Evolutionary conservation across 495 filamentous ascomycete genomes (phyloP), one percentile per base, ranked within the genome.

Genomic region (Thozetella sp.): DNA sequence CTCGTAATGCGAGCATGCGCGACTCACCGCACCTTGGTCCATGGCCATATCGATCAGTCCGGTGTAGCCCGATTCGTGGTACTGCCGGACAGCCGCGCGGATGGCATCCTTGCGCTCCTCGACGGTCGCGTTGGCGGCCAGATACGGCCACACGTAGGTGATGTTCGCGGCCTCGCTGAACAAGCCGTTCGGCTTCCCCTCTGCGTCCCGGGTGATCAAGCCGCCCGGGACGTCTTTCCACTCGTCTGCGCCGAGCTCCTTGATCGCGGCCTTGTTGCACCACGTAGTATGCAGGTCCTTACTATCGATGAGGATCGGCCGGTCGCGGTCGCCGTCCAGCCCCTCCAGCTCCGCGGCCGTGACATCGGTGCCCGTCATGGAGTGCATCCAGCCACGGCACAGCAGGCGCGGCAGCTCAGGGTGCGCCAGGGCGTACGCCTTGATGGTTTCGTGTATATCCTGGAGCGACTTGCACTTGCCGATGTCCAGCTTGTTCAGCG

Each of bases 31-130:
- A 10, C 73, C 75, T 25, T 88, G 80, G 45, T 88, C 84, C 86
- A 89, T 88, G n/a, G 86, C 86, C 85, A 90, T 88, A 60, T 90
- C 87, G 0, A 90, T 76, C 56, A 86, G 55, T 0, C 87, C 86
- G 1, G 87, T 89, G 59, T 87, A 88, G 2, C 86, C 86, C 2
- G 74, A 74, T 0, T 76, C 72, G 27, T 80, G 80, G 63, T 88
- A 88, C 11, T 79, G 74, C 3, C 59, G 46, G 15, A 86, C 73
- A 0, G 85, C 86, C 0, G 71, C 69, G 37, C 71, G 67, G 51
- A 88, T 66, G 0, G 84, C 80, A n/a, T 60, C 69, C 11, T 80
- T 61, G n/a, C 85, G 80, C 57, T 87, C 82, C 23, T 80, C 76
- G 59, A 79, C 76, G 11, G 77, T 77, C 2, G 79, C 77, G 1